phyloP scores from a whole-genome alignment of 2,329 filamentous ascomycete species.

The Neopestalotiopsis clavispora region DNA sequence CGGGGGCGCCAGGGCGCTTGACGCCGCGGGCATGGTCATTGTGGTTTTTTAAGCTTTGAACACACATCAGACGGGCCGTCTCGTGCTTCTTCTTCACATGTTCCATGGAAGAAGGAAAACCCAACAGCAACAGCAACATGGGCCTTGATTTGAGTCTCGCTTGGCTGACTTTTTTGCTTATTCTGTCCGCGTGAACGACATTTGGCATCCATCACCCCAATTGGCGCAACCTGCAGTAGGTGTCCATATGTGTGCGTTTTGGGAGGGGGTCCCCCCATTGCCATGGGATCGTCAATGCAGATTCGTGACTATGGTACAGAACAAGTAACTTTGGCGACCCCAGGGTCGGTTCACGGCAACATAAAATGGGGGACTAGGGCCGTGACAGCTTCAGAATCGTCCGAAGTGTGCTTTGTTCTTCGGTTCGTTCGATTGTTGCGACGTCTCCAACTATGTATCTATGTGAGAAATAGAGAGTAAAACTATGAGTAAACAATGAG shows the following conservation, averaged over 20 bases:
- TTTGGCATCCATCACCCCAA: not conserved
- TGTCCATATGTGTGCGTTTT: not conserved
- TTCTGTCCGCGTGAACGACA: not conserved
- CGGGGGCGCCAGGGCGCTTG: not conserved
- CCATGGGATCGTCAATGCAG: not conserved
- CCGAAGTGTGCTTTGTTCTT: not conserved
- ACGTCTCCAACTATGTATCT: not conserved
- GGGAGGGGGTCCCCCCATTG: not conserved
- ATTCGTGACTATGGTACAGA: conserved; percentile 5
- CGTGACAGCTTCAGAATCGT: conserved; percentile 8
- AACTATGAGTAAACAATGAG: not conserved
- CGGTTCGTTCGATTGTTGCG: not conserved
- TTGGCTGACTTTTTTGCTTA: not conserved
- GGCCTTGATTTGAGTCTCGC: not conserved
- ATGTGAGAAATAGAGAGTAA: not conserved
- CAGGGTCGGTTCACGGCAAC: not conserved
- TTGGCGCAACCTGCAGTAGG: not conserved
- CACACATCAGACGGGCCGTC: not conserved
- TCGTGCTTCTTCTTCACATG: not conserved
- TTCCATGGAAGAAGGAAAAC: not conserved
- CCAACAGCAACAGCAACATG: not conserved
- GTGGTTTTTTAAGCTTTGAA: not conserved
- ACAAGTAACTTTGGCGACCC: not conserved
- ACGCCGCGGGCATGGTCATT: not conserved
- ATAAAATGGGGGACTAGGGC: not conserved